A percentile compares a stretch with the other conserved stretches of the same genome.
phyloP scores from a whole-genome alignment of 1,284 basidiomycete species.

The Kalmanozyma brasiliensis region DNA sequence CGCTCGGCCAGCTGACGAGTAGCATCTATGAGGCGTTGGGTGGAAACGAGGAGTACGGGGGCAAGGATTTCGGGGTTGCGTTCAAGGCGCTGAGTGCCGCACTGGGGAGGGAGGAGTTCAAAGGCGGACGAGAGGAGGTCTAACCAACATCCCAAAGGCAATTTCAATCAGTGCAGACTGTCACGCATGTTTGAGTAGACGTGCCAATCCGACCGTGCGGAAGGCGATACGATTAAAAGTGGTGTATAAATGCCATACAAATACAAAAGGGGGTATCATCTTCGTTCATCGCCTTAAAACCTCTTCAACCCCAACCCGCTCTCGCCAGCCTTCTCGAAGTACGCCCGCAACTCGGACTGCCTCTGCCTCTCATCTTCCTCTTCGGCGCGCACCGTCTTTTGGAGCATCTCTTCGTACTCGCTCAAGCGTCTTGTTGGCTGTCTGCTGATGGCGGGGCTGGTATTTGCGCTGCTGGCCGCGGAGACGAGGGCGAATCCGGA shows the following conservation, averaged over 20 bases:
- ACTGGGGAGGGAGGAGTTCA: slow-evolving; percentile 47
- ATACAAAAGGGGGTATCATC: slow-evolving; percentile 24
- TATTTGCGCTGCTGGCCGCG: slow-evolving; percentile 33
- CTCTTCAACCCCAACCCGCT: slow-evolving; percentile 30
- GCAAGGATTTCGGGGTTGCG: slow-evolving; percentile 58
- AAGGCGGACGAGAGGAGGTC: slow-evolving; percentile 28
- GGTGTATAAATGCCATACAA: slow-evolving; percentile 18
- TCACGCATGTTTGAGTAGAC: too few species aligned
- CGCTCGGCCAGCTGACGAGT: slow-evolving; percentile 49
- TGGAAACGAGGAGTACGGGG: slow-evolving; percentile 46
- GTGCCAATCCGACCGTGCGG: not conserved
- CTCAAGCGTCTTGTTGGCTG: slow-evolving; percentile 28
- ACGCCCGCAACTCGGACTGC: slow-evolving; percentile 26
- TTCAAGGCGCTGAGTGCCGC: slow-evolving; percentile 58
- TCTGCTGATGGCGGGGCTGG: slow-evolving; percentile 35
- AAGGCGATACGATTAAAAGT: slow-evolving; percentile 9
- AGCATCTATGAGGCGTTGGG: slow-evolving; percentile 57
- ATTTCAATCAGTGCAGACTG: not conserved
- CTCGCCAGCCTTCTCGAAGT: slow-evolving; percentile 30
- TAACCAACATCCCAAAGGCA: slow-evolving; percentile 1
- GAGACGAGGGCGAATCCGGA: slow-evolving; percentile 28
- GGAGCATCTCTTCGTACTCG: slow-evolving; percentile 38
- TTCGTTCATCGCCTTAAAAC: slow-evolving; percentile 11
- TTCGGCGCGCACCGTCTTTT: slow-evolving; percentile 21
- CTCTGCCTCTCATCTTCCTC: slow-evolving; percentile 26